Evolutionary conservation across 441 rosid genomes (phyloP), one percentile per base, ranked within the genome.

Genomic region (Pelargonium fulgidum): DNA sequence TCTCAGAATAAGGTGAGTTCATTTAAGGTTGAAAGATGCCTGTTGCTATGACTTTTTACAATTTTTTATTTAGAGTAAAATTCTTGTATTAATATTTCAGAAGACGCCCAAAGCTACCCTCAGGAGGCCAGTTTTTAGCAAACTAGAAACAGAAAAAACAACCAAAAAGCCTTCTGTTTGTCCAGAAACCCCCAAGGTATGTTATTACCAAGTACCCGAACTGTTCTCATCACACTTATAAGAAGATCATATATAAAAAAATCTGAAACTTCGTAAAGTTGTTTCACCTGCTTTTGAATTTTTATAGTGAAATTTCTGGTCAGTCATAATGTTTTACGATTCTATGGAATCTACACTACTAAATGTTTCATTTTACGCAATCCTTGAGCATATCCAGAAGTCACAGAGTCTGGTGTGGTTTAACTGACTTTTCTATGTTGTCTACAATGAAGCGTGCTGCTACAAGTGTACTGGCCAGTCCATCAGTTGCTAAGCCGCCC

Each of bases 1-100:
- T 77, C 86, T 72, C 75, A 67, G 65, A 77, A 83, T 72, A 88
- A 82, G 85, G 99, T 90, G 73, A 66, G 78, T 69, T 74, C 50
- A 71, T 50, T 11, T 72, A 22, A 52, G 50, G 2, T 12, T 54
- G 63, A 33, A 65, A 59, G 10, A 20, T 70, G 33, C 68, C 68
- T 68, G 47, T 56, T 42, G 22, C 69, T 65, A 33, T 76, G 50
- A 52, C 11, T 33, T 50, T 61, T 50, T 41, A 26, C 48, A 65
- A 26, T 33, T 7, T 41, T 7, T 76, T 70, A 67, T 68, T 12
- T 54, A 7, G 47, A n/a, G 58, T 33, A 14, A 41, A 68, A 65
- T 71, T 59, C 52, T 73, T 45, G 13, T 63, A 79, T 67, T 65
- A 48, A 63, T 44, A 66, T 71, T 66, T 66, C 78, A 89, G 96